Base-by-base conservation (phyloP, 768 basidiomycete genomes). In the Lactifluus volemus region DNA sequence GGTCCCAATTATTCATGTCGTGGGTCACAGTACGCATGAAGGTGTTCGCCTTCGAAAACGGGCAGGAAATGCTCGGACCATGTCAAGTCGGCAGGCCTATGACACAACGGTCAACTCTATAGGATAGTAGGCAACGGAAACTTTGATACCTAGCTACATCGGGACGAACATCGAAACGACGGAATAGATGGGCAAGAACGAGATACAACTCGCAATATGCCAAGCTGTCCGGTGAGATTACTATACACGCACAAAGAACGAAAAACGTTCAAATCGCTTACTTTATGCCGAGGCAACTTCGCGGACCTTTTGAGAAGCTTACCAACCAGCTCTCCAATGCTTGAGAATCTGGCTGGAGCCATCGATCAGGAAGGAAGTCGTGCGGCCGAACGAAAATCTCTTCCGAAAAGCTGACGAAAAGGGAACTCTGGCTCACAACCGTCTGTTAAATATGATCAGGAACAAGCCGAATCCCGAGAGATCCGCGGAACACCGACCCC, bases 191-290 rank as follows among this genome's bases (percentile, higher is more conserved):
- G 15, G 58, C 68, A 15, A 69, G 51, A 5, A 59, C 21, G 21
- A 69, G 58, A 50, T 68, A 62, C 7, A 69, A 47, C 49, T 67
- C 61, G 55, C 62, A 62, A 53, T 63, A 67, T 9, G 63, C 67
- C 29, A 60, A 41, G 50, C 68, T 69, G 49, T 12, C 29, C 15
- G 32, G 19, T 17, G 19, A 4, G 21, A 12, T 30, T 21, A 25
- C 17, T 9, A 12, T 6, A 44, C 34, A 44, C 12, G 3, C 8
- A 21, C 12, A 0, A 38, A 19, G 1, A 5, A 14, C 11, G 17
- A n/a, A 42, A 32, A 29, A 21, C 10, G 30, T 11, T 11, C 25
- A 25, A 25, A 36, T 8, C 55, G 6, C 53, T 63, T 5, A 67
- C 67, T 67, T 67, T 14, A 65, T 67, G 8, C 66, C 67, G 7